Percentiles rank a stretch among this genome's conserved stretches.
Conservation (phyloP, 2,329 filamentous ascomycete species). For the Cladosporium sp. region DNA sequence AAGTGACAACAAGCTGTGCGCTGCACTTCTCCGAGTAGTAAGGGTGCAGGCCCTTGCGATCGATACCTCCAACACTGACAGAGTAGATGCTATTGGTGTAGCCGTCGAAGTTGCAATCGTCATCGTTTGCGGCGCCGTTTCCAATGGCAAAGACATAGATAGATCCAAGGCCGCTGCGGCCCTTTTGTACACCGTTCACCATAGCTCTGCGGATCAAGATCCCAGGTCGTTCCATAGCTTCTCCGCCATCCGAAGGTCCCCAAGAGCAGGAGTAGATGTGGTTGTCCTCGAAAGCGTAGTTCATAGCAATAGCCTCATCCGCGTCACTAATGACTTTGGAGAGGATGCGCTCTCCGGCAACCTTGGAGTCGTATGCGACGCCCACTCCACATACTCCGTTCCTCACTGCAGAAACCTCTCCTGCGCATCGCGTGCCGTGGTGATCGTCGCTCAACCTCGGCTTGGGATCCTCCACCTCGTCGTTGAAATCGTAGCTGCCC, state of each 20-base stretch:
- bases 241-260: conserved; percentile 92
- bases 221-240: conserved; percentile 90
- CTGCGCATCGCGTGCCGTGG: conserved; percentile 92
- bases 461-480: conserved; percentile 73
- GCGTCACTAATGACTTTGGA: conserved; percentile 87
- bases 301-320: conserved; percentile 89
- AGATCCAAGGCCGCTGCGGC: conserved; percentile 77
- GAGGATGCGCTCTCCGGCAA: conserved; percentile 89
- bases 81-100: conserved; percentile 99
- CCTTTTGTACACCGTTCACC: conserved; percentile 87
- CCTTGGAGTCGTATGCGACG: conserved; percentile 86
- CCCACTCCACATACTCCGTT: conserved; percentile 96
- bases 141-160: conserved; percentile 97
- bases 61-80: conserved; percentile 92
- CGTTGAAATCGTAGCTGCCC: conserved; percentile 96
- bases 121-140: conserved; percentile 81
- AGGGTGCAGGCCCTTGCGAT: conserved; percentile 81
- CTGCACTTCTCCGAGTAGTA: conserved; percentile 97
- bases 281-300: conserved; percentile 87
- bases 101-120: conserved; percentile 99
- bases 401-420: conserved; percentile 86
- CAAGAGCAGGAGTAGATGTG: conserved; percentile 99
- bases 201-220: conserved; percentile 87
- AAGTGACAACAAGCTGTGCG: conserved; percentile 91
- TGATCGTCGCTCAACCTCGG: conserved; percentile 81